phyloP scores from a whole-genome alignment of 2,329 filamentous ascomycete genomes.

The Peltaster fructicola region DNA sequence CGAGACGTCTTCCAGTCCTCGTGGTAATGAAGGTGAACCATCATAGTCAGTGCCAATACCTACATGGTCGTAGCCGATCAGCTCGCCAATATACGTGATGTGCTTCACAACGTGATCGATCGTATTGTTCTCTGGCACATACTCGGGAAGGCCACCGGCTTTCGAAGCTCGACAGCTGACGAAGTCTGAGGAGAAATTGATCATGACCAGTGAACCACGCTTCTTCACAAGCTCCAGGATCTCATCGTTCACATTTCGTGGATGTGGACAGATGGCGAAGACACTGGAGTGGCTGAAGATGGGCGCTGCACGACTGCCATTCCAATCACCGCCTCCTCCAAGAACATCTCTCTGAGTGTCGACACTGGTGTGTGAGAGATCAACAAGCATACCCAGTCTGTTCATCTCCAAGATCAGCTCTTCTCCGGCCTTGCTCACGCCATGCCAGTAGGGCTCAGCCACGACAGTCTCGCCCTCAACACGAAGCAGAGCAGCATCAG shows the following conservation, averaged over 20 bases:
- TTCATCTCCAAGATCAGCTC: constrained; percentile 77
- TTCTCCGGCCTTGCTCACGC: constrained; percentile 54
- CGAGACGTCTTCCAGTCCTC: constrained; percentile 67
- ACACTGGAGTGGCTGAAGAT: constrained; percentile 84
- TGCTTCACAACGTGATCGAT: constrained; percentile 63
- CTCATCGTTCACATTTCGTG: constrained; percentile 76
- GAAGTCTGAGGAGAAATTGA: constrained; percentile 75
- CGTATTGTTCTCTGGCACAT: constrained; percentile 51
- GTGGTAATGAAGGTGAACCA: constrained; percentile 48
- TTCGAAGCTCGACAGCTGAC: constrained; percentile 50
- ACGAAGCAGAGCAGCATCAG: constrained; percentile 58
- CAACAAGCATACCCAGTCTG: constrained; percentile 82
- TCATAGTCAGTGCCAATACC: constrained; percentile 85
- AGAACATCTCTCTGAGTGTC: constrained; percentile 79
- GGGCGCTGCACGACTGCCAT: constrained; percentile 59
- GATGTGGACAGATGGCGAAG: constrained; percentile 65
- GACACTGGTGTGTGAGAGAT: constrained; percentile 59
- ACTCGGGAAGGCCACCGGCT: constrained; percentile 45
- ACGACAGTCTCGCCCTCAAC: constrained; percentile 25
- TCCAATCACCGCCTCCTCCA: constrained; percentile 38
- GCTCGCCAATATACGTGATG: constrained; percentile 61
- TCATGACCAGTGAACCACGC: constrained; percentile 65
- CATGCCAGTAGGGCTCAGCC: constrained; percentile 45
- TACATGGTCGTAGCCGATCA: constrained; percentile 75
- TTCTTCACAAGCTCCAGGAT: constrained; percentile 60